phyloP scores from a whole-genome alignment of 2,329 filamentous ascomycete species.

The Xylaria sp. region DNA sequence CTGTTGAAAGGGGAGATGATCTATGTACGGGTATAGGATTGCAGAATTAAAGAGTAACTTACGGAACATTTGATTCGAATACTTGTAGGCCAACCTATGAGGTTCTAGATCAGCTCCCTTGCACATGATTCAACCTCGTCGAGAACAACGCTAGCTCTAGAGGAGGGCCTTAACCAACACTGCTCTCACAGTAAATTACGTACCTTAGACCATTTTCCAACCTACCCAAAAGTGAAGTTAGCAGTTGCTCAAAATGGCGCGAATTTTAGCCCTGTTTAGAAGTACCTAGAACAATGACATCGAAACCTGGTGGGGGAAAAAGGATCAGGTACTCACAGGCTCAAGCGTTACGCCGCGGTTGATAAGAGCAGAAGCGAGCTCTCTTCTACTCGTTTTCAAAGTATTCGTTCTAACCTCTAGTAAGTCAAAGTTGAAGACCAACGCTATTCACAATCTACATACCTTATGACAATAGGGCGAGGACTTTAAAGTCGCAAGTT shows the following conservation, averaged over 20 bases:
- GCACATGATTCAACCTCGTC: neutral
- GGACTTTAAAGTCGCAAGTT: conserved; percentile 53
- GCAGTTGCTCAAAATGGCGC: neutral
- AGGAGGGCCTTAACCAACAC: no score
- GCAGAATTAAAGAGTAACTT: neutral
- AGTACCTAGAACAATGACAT: neutral
- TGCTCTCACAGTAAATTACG: neutral
- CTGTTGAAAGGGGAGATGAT: neutral
- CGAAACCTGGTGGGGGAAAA: neutral
- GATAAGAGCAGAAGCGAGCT: conserved; percentile 70
- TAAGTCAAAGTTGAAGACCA: conserved; percentile 3
- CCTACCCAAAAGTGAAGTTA: conserved; percentile 22
- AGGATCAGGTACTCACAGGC: conserved; percentile 60
- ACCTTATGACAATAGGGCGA: conserved; percentile 86
- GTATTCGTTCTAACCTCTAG: conserved; percentile 78
- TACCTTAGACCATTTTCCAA: conserved; percentile 97
- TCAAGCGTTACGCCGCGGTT: conserved; percentile 84
- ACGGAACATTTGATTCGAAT: conserved; percentile 77
- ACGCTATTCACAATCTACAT: neutral
- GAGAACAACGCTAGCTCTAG: neutral
- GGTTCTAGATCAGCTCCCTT: neutral
- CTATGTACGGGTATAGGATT: neutral
- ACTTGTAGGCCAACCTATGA: conserved; percentile 81
- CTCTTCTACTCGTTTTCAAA: conserved; percentile 77
- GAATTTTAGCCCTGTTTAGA: neutral